Evolutionary conservation across 1,284 basidiomycete genomes (phyloP), one percentile per base, ranked within the genome.

Genomic region (Cryptococcus wingfieldii): DNA sequence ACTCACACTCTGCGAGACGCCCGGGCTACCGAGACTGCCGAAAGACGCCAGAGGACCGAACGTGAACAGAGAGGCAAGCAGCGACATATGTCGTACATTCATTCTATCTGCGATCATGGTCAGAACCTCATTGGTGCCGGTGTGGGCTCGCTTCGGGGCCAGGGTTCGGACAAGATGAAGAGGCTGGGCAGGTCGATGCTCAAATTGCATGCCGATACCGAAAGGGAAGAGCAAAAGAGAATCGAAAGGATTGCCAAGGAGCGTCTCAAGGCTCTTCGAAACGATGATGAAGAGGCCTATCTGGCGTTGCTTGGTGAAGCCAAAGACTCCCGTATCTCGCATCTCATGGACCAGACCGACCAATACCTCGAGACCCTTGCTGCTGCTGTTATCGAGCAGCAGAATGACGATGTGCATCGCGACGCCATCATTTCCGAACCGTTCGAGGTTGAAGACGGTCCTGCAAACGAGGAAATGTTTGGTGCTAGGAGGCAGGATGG

Each of bases 301-400:
- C 88, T 98, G 83, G 95, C 94, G 75, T 88, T 99, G 67, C 94
- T 99, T 69, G 96, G 98, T 77, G 97, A 95, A 39, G 96, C 95
- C 61, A 99, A 98, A 78, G 96, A 98, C 70, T 98, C 95, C 14
- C 89, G 96, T 80, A 98, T 99, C 78, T 96, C 94, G 0, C 96
- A 98, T 77, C 81, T 98, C 28, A 80, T 98, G 58, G 83, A 88
- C 50, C 95, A 98, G 79, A 99, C 96, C 14, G 95, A 98, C 69
- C 77, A 86, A 1, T 99, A 95, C 78, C 85, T 98, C 64, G 94
- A 98, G 74, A 92, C 89, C 12, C 85, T 99, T 27, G 90, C 94
- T 0, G 90, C 94, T 60, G 94, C 94, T 28, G 94, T 99, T 57
- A 84, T 89, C 59, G 89, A 89, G 13, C 95, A 98, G 77, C 95